Evolutionary conservation across 495 filamentous ascomycete species (phyloP).

Genomic region (Cercophora samala): DNA sequence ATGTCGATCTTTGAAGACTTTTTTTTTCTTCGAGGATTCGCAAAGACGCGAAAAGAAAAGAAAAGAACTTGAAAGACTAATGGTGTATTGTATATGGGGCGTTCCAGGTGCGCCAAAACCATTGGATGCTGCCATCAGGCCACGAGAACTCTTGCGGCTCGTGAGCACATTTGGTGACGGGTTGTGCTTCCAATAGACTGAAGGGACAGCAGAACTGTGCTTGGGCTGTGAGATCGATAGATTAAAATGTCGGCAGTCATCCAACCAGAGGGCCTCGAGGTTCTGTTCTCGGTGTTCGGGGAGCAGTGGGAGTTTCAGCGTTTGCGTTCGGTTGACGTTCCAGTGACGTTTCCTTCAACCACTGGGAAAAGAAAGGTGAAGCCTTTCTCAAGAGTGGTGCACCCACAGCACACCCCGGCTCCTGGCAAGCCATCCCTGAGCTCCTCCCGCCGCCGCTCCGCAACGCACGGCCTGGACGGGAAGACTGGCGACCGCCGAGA

Average conservation of each 20-base stretch:
- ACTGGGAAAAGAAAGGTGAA: slow-evolving; percentile 6
- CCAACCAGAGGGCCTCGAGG: not conserved
- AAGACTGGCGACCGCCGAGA: slow-evolving; percentile 9
- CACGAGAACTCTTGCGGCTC: not conserved
- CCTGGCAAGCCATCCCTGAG: not conserved
- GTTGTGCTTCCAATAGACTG: not conserved
- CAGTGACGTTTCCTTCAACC: not conserved
- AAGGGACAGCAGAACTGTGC: not conserved
- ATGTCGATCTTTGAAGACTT: slow-evolving; percentile 5
- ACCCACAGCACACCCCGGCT: not conserved
- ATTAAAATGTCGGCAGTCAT: slow-evolving; percentile 1
- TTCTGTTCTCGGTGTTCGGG: not conserved
- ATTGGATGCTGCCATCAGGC: not conserved
- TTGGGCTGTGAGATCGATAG: slow-evolving; percentile 5
- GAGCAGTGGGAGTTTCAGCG: not conserved
- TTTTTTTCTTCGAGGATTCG: not conserved
- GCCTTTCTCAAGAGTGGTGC: not conserved
- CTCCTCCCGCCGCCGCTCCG: not conserved
- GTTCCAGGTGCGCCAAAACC: not conserved
- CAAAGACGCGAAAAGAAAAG: not conserved
- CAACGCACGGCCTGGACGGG: not conserved
- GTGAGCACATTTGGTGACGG: not conserved
- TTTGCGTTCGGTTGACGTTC: not conserved
- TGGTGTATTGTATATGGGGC: not conserved
- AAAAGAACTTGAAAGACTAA: not conserved